Evolutionary conservation across 2,329 filamentous ascomycete genomes (phyloP), one percentile per base, ranked within the genome.

Genomic region (Colletotrichum eremochloae): DNA sequence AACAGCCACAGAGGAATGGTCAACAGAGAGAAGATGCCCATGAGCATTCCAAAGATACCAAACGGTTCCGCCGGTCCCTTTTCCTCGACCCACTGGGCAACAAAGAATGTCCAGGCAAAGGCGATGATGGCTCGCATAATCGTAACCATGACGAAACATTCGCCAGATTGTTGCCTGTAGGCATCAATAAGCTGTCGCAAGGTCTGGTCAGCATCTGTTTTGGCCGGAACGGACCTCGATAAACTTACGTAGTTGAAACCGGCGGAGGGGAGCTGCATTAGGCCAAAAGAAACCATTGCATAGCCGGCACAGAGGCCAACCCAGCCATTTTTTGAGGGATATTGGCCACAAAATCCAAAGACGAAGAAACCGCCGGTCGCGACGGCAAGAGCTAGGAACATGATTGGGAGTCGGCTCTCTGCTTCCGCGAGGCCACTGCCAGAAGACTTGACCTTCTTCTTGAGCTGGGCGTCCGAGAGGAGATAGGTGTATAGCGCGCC

Each of bases 91-190:
- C 87, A 89, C 5, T 83, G 79, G 3, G 82, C 82, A 0, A 86
- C 84, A 56, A 89, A 88, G 67, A 88, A 88, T 0, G 85, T 86
- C 86, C 87, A 89, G 0, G 85, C 82, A 74, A 89, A 89, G 0
- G 83, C 81, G 11, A 90, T 82, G 6, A 88, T 77, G 14, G 85
- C 81, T 3, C 87, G 81, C 20, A 85, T 77, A 42, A 84, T 84
- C 1, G 86, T 87, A 0, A 89, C 83, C 63, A 86, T 84, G 15
- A 87, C 85, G 74, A 89, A 88, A 75, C 86, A 88, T 74, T 89
- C 86, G 1, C 83, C 84, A 0, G 85, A 83, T 1, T 87, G 74
- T 1, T 80, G 77, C 0, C 80, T 78, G 74, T 89, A 89, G 0
- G 85, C 80, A 48, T 89, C 87, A 46, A 89, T 87, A 4, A 89